A percentile compares a stretch with the other conserved stretches of the same genome.
Conservation (phyloP, 2,329 filamentous ascomycete species). For the Simplicillium sp. region DNA sequence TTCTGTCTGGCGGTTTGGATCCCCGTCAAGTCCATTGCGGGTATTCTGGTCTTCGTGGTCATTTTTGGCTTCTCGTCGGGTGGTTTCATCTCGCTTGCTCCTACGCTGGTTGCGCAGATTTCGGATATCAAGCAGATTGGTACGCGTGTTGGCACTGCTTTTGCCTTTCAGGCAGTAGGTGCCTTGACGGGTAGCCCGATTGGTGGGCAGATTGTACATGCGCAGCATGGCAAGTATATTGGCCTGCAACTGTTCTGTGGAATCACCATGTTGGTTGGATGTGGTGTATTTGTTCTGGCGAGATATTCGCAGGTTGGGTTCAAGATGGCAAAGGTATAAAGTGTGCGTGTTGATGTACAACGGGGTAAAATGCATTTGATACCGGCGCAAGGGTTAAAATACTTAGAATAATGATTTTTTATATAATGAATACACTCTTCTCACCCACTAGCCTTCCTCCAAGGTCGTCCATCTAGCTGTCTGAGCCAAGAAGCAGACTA, state of each 20-base stretch:
- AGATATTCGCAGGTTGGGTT: constrained; percentile 25
- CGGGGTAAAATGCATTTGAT: no score
- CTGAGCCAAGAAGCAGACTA: no score
- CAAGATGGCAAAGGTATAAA: constrained; percentile 21
- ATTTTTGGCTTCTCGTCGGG: constrained; percentile 63
- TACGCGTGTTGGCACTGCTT: constrained; percentile 54
- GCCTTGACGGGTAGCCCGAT: constrained; percentile 60
- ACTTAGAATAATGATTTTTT: no score
- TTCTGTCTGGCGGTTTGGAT: constrained; percentile 39
- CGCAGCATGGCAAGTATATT: constrained; percentile 42
- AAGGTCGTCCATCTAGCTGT: no score
- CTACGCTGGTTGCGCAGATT: constrained; percentile 60
- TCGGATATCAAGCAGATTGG: constrained; percentile 62
- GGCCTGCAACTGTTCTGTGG: constrained; percentile 59
- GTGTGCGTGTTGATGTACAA: no score
- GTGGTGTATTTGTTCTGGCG: constrained; percentile 17
- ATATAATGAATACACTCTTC: no score
- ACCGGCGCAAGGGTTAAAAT: no score
- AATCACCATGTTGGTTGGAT: constrained; percentile 28
- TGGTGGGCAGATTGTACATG: constrained; percentile 48
- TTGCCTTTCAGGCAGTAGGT: constrained; percentile 52
- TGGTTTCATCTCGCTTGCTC: constrained; percentile 52
- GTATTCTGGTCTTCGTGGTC: constrained; percentile 54
- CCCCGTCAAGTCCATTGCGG: constrained; percentile 37
- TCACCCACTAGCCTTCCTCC: no score